phyloP scores from a whole-genome alignment of 208 protist genomes.

The Tritrichomonas foetus region DNA sequence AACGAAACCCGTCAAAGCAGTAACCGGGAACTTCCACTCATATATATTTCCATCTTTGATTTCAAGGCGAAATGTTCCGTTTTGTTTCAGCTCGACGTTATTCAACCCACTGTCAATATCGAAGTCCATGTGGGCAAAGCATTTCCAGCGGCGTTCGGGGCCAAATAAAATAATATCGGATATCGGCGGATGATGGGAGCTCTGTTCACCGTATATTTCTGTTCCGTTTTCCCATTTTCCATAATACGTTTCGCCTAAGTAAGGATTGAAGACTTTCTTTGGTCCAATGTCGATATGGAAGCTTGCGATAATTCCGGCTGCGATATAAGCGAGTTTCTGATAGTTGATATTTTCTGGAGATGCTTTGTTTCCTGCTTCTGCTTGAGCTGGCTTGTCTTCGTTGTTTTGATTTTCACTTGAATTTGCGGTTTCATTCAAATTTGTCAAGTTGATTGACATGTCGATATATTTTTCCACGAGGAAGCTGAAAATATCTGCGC shows the following conservation, averaged over 20 bases:
- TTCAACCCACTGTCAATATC: not conserved
- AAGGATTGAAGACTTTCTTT: constrained; percentile 40
- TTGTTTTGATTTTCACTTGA: not conserved
- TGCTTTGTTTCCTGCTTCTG: no score
- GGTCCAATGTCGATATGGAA: not conserved
- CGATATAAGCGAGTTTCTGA: not conserved
- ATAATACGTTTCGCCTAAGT: constrained; percentile 41
- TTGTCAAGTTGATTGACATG: no score
- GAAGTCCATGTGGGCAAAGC: not conserved
- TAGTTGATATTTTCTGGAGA: no score
- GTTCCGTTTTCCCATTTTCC: constrained; percentile 6
- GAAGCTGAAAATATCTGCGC: not conserved
- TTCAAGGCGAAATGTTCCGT: not conserved
- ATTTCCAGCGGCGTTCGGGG: constrained; percentile 2
- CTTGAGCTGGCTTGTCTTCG: not conserved
- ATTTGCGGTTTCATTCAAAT: not conserved
- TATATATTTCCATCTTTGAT: not conserved
- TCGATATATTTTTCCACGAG: not conserved
- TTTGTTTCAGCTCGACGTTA: not conserved
- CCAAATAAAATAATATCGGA: constrained; percentile 32
- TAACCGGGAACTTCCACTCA: not conserved
- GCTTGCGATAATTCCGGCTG: not conserved
- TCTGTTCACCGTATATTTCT: constrained; percentile 44
- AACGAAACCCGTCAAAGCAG: not conserved
- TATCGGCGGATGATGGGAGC: constrained; percentile 45